Evolutionary conservation across 2,329 filamentous ascomycete genomes (phyloP), one percentile per base, ranked within the genome.

Genomic region (Clonostachys rhizophaga): DNA sequence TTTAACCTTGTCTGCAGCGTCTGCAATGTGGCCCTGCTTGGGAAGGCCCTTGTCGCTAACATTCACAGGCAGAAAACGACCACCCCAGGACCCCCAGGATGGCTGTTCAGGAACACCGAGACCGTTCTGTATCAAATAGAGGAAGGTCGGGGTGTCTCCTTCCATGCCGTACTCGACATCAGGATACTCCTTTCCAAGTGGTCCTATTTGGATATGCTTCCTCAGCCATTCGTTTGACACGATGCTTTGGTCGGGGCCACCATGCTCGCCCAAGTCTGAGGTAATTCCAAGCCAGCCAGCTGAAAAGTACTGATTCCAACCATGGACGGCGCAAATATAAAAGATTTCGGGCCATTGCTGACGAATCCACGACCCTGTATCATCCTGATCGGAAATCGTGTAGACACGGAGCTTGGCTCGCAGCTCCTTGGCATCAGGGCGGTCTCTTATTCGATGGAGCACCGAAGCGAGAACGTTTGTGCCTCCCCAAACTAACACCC

Each of bases 371-470:
- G 69, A 60, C 0, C 76, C 78, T 0, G 74, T 72, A 49, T 83
- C 72, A 50, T 83, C 79, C 52, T 83, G 79, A 51, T 83, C 79
- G 6, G 76, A 80, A 46, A 83, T 81, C 34, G 78, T 62, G 56
- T 80, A 80, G 8, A 79, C 67, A 13, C 75, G 65, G 5, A 80
- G 56, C 50, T 71, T 72, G 4, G 60, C 52, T 4, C 66, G 58
- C 20, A 79, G 61, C 1, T 47, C 49, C 1, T 61, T 57, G 1
- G 67, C 59, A 1, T 72, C 66, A 37, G 13, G 54, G 49, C 40
- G 59, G 49, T 53, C 49, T 54, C n/a, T 56, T 9, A 47, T 52
- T 6, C 49, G 13, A 24, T 49, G 47, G 7, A 79, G 63, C 2
- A 70, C 73, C 46, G 75, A 68, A 3, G 76, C 76, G 5, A 80